Evolutionary conservation across 2,329 filamentous ascomycete genomes (phyloP).

Genomic region (Ceratocystis colombiana): DNA sequence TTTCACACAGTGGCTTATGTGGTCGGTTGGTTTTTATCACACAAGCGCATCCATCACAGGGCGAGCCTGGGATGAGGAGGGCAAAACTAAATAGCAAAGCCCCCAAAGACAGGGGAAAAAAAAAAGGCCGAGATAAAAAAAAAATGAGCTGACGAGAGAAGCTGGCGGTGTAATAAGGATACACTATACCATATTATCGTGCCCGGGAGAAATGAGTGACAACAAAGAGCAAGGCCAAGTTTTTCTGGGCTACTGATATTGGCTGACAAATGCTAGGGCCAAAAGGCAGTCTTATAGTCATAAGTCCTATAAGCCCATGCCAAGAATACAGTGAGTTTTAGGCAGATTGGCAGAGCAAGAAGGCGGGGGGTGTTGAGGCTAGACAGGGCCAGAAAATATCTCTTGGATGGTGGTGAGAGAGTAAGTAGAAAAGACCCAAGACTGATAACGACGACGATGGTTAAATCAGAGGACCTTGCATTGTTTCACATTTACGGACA

Average conservation of each 20-base stretch:
- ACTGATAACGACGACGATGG: background rate
- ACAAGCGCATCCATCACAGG: background rate
- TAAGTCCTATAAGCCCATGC: background rate
- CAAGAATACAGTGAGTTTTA: background rate
- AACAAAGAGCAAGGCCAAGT: background rate
- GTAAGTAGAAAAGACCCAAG: background rate
- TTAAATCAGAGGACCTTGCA: slow-evolving; percentile 6
- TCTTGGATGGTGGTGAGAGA: background rate
- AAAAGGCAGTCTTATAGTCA: background rate
- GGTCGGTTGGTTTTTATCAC: background rate
- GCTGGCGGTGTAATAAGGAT: background rate
- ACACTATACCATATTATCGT: background rate
- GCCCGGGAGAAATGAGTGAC: background rate
- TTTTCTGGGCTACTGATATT: background rate
- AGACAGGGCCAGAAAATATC: background rate
- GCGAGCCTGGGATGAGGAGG: background rate
- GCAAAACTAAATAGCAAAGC: background rate
- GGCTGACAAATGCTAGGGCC: background rate
- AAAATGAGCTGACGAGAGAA: background rate
- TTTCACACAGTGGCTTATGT: background rate
- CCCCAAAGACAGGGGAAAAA: background rate
- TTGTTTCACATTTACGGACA: slow-evolving; percentile 13
- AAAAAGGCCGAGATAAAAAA: background rate
- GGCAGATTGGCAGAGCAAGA: background rate
- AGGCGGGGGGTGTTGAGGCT: background rate